Evolutionary conservation across 495 filamentous ascomycete genomes (phyloP), one percentile per base, ranked within the genome.

Genomic region (Clohesyomyces aquaticus): DNA sequence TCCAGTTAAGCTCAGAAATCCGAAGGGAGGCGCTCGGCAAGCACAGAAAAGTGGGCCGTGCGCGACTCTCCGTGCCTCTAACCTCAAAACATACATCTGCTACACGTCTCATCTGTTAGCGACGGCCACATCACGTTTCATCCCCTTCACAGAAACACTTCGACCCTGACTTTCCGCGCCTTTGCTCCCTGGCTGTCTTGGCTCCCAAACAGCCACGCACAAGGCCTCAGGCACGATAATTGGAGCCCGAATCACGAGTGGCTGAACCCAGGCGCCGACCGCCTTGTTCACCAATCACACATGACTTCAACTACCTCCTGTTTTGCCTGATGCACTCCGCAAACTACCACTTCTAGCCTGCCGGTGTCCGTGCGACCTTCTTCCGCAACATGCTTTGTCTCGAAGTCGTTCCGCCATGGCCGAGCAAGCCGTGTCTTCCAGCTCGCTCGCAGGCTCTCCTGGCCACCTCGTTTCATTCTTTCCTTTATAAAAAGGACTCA

Each of bases 331-430:
- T 4, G 9, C 28, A 50, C 45, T 35, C 59, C 53, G 43, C 48
- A 50, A 16, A 23, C 11, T 41, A 14, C 57, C 54, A 55, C 28
- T 49, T 62, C 27, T 35, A 26, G 55, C 18, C 3, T 26, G n/a
- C 9, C 27, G 22, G 16, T 8, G 21, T 38, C 32, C 12, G 6
- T 54, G 43, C 14, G 8, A 45, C 43, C 21, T 19, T 29, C 46
- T 21, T 61, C 22, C 57, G 61, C 58, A 52, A 68, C 66, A 58
- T 19, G 14, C 25, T 18, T 6, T 22, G 66, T 69, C 62, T 61
- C 66, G 57, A 58, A 69, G 42, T 0, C 65, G 66, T 69, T 59
- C 66, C 56, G 61, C 66, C 66, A 69, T 65, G 45, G 51, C 66
- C 23, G 18, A 23, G 35, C 35, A 8, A 32, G 48, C 32, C 55